These are phyloP conservation scores for Flaveria bidentis DNA, from an alignment of 129 eudicot species.

Conservation along the genomic window DNA sequence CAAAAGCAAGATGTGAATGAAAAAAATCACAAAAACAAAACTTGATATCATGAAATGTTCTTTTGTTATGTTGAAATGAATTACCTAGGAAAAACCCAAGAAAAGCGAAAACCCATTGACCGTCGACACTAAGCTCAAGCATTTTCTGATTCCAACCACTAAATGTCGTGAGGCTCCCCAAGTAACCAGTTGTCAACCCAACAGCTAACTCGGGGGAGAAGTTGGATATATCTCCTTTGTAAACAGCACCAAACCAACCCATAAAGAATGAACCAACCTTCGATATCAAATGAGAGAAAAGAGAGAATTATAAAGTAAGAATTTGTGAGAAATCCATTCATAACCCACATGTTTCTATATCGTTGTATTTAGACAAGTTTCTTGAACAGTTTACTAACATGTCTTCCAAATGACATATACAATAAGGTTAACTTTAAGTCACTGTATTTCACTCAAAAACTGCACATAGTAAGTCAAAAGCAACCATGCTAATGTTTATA, in stretches of 20 bases:
- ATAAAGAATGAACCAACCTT: constrained; percentile 94
- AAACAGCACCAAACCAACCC: constrained; percentile 94
- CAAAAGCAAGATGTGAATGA: constrained; percentile 18
- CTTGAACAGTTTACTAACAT: not conserved
- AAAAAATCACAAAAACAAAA: not conserved
- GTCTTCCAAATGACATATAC: not conserved
- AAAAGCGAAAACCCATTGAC: constrained; percentile 67
- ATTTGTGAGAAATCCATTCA: not conserved
- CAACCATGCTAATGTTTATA: not conserved
- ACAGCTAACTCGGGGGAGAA: constrained; percentile 75
- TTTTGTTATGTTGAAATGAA: not conserved
- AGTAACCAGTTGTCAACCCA: constrained; percentile 81
- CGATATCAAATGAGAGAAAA: not conserved
- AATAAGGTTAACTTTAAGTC: not conserved
- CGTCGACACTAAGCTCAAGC: constrained; percentile 77
- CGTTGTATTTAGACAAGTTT: not conserved
- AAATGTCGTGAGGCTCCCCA: constrained; percentile 95
- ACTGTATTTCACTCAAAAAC: not conserved
- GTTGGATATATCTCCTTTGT: constrained; percentile 59
- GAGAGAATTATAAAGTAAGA: constrained; percentile 1
- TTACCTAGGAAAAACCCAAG: constrained; percentile 74
- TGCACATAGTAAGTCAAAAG: not conserved
- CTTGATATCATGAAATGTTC: not conserved
- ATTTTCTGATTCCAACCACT: constrained; percentile 98
- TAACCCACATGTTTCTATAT: constrained; percentile 1